Conservation (phyloP, 257 asterid genomes). For the Solanum medicagineum region DNA sequence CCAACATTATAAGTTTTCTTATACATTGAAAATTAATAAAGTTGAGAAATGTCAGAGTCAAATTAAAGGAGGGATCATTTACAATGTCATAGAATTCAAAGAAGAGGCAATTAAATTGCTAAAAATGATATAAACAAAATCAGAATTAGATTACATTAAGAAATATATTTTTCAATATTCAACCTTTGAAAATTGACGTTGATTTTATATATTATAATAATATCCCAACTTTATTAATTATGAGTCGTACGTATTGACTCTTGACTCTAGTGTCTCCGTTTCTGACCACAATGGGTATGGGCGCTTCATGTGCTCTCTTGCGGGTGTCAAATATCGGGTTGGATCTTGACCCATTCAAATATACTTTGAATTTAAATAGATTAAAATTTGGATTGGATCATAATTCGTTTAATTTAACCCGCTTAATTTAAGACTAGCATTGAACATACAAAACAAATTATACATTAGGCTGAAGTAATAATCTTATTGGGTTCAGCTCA, state of each 20-base stretch:
- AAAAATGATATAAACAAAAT: not conserved
- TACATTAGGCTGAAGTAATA: no score
- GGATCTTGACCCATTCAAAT: no score
- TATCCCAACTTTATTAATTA: not conserved
- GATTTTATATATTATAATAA: not conserved
- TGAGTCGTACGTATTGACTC: not conserved
- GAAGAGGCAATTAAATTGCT: not conserved
- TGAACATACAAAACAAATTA: no score
- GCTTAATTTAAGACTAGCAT: no score
- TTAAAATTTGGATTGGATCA: no score
- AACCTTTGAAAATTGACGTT: not conserved
- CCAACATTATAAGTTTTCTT: no score
- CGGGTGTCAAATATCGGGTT: no score
- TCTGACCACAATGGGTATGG: not conserved
- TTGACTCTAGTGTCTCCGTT: not conserved
- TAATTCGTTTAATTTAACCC: accelerated
- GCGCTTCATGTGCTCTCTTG: no score
- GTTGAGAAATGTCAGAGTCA: not conserved
- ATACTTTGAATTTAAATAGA: no score
- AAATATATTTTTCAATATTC: not conserved
- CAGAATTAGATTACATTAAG: not conserved
- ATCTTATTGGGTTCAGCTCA: no score
- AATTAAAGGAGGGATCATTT: not conserved
- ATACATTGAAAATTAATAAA: no score
- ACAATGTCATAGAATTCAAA: not conserved